phyloP scores from a whole-genome alignment of 371 early-diverging fungal species.

The Rhizopus microsporus region DNA sequence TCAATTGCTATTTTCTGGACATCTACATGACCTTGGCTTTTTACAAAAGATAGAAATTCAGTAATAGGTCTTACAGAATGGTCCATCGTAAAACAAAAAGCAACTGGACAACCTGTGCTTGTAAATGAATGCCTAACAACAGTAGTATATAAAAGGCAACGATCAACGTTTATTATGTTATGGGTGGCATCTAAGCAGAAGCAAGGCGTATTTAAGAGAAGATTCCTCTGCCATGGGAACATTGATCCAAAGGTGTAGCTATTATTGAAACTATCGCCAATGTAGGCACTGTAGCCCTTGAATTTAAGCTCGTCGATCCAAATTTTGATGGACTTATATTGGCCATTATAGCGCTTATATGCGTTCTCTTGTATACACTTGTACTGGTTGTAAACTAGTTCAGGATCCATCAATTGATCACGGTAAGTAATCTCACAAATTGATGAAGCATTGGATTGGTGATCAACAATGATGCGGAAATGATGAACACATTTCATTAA shows the following conservation, averaged over 20 bases:
- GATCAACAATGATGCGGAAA: too few species aligned
- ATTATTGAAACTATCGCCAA: too few species aligned
- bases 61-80: neutral
- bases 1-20: too few species aligned
- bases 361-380: neutral
- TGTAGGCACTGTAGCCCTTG: constrained; percentile 1
- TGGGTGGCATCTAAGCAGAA: too few species aligned
- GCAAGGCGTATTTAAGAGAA: too few species aligned
- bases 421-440: neutral
- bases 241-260: too few species aligned
- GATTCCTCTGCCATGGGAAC: too few species aligned
- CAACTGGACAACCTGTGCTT: constrained; percentile 7
- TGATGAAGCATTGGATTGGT: too few species aligned
- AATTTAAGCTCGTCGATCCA: neutral
- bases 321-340: constrained; percentile 1
- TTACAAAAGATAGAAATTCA: neutral
- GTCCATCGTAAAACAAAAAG: neutral
- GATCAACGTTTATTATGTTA: too few species aligned
- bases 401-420: constrained; percentile 1
- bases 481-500: too few species aligned
- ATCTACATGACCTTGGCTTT: neutral
- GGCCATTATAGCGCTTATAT: neutral
- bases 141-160: neutral
- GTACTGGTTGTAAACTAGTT: constrained; percentile 1
- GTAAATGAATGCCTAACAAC: neutral